Evolutionary conservation across 1,139 yeast species (phyloP), one percentile per base, ranked within the genome.

Genomic region (Taphrina confusa): DNA sequence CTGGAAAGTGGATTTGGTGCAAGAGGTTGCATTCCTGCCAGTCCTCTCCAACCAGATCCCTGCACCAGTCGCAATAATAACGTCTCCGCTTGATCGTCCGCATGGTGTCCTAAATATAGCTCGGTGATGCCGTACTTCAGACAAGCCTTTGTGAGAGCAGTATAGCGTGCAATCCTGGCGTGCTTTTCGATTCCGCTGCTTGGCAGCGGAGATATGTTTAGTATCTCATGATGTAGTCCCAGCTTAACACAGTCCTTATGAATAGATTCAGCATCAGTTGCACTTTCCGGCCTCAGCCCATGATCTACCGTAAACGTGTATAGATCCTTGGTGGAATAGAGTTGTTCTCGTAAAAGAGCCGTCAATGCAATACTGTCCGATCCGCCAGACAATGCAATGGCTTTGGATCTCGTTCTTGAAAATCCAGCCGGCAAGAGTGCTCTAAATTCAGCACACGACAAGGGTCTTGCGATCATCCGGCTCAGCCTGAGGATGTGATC

Each of bases 311-410:
- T 82, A 27, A 82, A 73, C 0, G 84, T 82, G 65, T 50, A 44
- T 50, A 64, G 60, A 66, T 62, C 77, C 49, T 72, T 72, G 1
- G 72, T 66, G 14, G n/a, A 22, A 3, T 34, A 2, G 11, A 30
- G 14, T 2, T 37, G 23, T 4, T 28, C 22, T n/a, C 33, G 11
- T 3, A 44, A 18, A 14, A 84, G 71, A 67, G 77, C 77, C 0
- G 86, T 76, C 50, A 87, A 70, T 30, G 87, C 84, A 80, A 86
- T 82, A 1, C 94, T 86, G 68, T 87, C 95, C 1, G 84, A 90
- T 0, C 95, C 95, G 1, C 95, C 95, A 8, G 89, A 83, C 1
- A 87, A 77, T 0, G 91, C 90, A 5, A 66, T 23, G 4, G 58
- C 58, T 25, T 14, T 45, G 8, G 31, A 16, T 14, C n/a, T 12